A percentile compares a stretch with the other conserved stretches of the same genome.
Evolutionary conservation across 306 rosid species (phyloP).

Genomic region (Cucumis cinereus): DNA sequence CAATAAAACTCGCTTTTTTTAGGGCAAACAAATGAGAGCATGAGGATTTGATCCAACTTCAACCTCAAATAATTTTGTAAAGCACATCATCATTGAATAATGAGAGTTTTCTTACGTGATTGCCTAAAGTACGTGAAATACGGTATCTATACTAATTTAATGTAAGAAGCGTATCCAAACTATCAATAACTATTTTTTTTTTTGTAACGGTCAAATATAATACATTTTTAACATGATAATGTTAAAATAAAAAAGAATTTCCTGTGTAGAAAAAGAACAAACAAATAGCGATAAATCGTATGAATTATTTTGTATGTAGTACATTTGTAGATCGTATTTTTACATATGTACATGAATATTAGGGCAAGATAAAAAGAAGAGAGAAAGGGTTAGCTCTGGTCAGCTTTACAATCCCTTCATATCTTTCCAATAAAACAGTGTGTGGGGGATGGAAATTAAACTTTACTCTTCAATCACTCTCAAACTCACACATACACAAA

Average conservation of each 20-base stretch:
- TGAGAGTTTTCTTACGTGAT: background rate
- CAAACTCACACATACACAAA: background rate
- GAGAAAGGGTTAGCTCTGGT: background rate
- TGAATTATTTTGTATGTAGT: background rate
- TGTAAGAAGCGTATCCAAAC: background rate
- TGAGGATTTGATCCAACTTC: too few relatives aligned
- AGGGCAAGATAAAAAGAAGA: background rate
- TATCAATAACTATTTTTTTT: background rate
- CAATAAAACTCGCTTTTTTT: too few relatives aligned
- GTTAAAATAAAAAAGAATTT: background rate
- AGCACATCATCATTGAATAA: background rate
- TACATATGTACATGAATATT: background rate
- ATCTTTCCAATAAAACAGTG: background rate
- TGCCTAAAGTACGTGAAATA: background rate
- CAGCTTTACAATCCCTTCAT: background rate
- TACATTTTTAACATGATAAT: background rate
- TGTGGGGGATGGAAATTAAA: background rate
- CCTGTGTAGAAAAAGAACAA: background rate
- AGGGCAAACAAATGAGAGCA: too few relatives aligned
- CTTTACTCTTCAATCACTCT: background rate
- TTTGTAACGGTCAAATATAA: background rate
- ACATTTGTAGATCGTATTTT: background rate
- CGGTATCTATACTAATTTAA: background rate
- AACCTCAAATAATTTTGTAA: too few relatives aligned
- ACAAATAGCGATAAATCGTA: background rate